Evolutionary conservation across 2,329 filamentous ascomycete genomes (phyloP).

Genomic region (Aspergillus sojae): DNA sequence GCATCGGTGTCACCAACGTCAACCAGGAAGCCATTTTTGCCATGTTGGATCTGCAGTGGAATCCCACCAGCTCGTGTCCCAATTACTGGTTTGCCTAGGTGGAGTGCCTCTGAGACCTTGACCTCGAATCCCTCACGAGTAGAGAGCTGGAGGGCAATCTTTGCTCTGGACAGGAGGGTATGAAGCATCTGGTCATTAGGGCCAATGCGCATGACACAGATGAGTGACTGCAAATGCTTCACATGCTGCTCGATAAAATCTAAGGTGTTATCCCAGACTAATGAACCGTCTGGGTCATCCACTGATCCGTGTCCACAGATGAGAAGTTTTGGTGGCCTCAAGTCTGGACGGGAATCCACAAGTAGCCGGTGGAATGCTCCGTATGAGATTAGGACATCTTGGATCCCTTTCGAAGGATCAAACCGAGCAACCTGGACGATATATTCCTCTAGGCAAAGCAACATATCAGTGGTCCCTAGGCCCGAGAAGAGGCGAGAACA

Average conservation of each 20-base stretch:
- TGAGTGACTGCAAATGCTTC: constrained; percentile 54
- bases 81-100: constrained; percentile 1
- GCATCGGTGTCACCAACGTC: constrained; percentile 65
- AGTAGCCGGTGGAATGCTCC: neutral
- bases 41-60: constrained; percentile 71
- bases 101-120: neutral
- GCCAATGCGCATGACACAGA: constrained; percentile 74
- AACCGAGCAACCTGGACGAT: constrained; percentile 77
- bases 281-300: constrained; percentile 72
- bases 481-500: too few relatives aligned
- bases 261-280: constrained; percentile 71
- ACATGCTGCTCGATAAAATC: constrained; percentile 59
- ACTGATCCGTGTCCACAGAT: constrained; percentile 75
- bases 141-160: constrained; percentile 73
- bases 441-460: constrained; percentile 56
- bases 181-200: constrained; percentile 80
- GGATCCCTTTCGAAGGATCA: constrained; percentile 77
- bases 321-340: constrained; percentile 68
- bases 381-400: constrained; percentile 55
- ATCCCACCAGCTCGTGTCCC: constrained; percentile 73
- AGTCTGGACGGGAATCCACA: constrained; percentile 21
- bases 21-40: constrained; percentile 71
- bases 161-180: constrained; percentile 67
- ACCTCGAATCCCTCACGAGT: constrained; percentile 80
- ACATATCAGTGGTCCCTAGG: too few relatives aligned